Conservation (phyloP, 192 early-diverging fungal genomes). For the Entomortierella beljakovae region DNA sequence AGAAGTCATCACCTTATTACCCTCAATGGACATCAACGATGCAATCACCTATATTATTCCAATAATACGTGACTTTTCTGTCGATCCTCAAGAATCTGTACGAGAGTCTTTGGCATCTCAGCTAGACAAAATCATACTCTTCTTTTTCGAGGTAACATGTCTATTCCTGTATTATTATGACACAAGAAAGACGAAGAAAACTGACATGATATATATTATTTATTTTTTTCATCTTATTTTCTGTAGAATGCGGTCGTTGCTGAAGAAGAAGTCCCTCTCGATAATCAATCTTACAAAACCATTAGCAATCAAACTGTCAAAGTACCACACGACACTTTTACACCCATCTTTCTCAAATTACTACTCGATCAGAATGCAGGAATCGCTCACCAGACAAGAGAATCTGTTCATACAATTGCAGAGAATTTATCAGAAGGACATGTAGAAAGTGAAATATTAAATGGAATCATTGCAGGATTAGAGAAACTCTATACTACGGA, state of each 20-base stretch:
- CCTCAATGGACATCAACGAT: slow-evolving; percentile 21
- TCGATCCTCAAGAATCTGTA: slow-evolving; percentile 29
- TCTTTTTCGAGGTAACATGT: slow-evolving; percentile 27
- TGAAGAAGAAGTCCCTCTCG: slow-evolving; percentile 2
- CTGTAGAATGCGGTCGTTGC: slow-evolving; percentile 6
- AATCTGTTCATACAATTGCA: slow-evolving; percentile 57
- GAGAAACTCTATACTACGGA: slow-evolving; percentile 38
- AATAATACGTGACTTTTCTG: slow-evolving; percentile 21
- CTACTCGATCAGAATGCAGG: slow-evolving; percentile 69
- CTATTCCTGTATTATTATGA: neutral
- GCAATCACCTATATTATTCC: slow-evolving; percentile 33
- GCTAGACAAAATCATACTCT: slow-evolving; percentile 47
- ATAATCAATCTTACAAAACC: slow-evolving; percentile 8
- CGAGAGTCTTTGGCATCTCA: slow-evolving; percentile 30
- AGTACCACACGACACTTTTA: slow-evolving; percentile 54
- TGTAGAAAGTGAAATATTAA: slow-evolving; percentile 60
- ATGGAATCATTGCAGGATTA: slow-evolving; percentile 64
- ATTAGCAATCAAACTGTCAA: slow-evolving; percentile 10
- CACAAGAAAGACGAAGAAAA: neutral
- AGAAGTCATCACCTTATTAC: slow-evolving; percentile 22
- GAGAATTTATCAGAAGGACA: slow-evolving; percentile 51
- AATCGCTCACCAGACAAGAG: slow-evolving; percentile 61
- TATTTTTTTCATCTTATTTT: too few species aligned
- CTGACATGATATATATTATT: neutral
- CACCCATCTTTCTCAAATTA: slow-evolving; percentile 59